Conservation (phyloP, 257 asterid genomes). For the Plantago elongata region DNA sequence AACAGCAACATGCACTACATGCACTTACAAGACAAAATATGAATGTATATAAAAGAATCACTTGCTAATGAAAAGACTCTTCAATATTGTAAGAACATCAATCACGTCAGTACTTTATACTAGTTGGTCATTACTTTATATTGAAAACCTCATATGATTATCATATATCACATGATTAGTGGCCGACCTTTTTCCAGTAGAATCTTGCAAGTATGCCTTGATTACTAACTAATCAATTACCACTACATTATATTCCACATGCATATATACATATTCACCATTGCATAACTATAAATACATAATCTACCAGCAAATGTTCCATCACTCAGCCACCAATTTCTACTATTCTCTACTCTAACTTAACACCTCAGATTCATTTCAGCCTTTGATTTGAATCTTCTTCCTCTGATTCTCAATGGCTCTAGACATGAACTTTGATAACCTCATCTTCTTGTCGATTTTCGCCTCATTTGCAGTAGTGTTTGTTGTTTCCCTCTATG, state of each 20-base stretch:
- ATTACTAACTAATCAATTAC: slow-evolving; percentile 9
- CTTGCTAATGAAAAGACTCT: too few relatives aligned
- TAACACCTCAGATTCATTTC: neutral
- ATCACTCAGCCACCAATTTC: neutral
- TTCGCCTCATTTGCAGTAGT: slow-evolving; percentile 23
- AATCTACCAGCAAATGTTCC: neutral
- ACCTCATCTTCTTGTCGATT: slow-evolving; percentile 22
- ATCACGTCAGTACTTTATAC: neutral
- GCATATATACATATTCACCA: slow-evolving; percentile 19
- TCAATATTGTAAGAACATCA: too few relatives aligned
- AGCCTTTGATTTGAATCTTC: too few relatives aligned
- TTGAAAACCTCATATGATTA: neutral
- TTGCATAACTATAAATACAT: neutral
- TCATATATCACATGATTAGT: neutral
- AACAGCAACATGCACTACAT: too few relatives aligned
- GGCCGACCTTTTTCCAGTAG: slow-evolving; percentile 14
- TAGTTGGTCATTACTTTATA: slow-evolving; percentile 3
- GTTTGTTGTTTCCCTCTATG: slow-evolving; percentile 23
- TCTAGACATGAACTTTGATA: slow-evolving; percentile 22
- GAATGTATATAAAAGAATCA: too few relatives aligned
- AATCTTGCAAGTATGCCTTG: slow-evolving; percentile 19
- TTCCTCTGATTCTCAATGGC: slow-evolving; percentile 43
- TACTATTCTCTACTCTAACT: neutral
- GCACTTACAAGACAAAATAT: too few relatives aligned
- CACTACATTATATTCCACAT: slow-evolving; percentile 26